Conservation (phyloP, 2,329 filamentous ascomycete genomes). For the Clonostachys rhizophaga region DNA sequence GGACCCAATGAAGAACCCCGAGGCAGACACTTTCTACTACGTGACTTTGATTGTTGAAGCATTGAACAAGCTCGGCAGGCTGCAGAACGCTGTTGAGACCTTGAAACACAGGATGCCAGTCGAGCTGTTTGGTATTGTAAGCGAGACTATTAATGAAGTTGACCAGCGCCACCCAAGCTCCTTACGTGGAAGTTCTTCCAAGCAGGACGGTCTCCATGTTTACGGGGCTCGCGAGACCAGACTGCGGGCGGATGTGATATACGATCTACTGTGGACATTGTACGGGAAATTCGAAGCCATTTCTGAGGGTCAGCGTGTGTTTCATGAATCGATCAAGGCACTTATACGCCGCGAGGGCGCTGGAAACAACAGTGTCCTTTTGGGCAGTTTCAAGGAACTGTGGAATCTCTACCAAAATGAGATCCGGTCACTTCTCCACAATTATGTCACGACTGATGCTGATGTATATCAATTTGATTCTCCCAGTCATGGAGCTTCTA, state of each 20-base stretch:
- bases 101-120: constrained; percentile 92
- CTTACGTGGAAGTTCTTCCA: constrained; percentile 50
- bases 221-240: constrained; percentile 68
- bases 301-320: constrained; percentile 87
- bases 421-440: constrained; percentile 88
- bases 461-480: constrained; percentile 64
- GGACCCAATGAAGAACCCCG: constrained; percentile 88
- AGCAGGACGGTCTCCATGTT: constrained; percentile 53
- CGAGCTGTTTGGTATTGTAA: constrained; percentile 89
- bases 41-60: constrained; percentile 83
- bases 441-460: constrained; percentile 91
- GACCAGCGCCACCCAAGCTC: constrained; percentile 89
- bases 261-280: constrained; percentile 85
- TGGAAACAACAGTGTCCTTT: constrained; percentile 59
- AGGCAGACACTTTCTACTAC: constrained; percentile 93
- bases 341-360: constrained; percentile 78
- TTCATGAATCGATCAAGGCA: constrained; percentile 86
- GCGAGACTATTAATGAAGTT: constrained; percentile 91
- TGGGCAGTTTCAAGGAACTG: constrained; percentile 88
- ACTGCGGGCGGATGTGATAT: constrained; percentile 78
- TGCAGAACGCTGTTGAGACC: constrained; percentile 82
- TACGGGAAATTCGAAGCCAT: constrained; percentile 98
- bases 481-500: constrained; percentile 38
- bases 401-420: constrained; percentile 99
- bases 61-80: constrained; percentile 79